Percentiles rank a stretch among this genome's conserved stretches.
Evolutionary conservation across 257 asterid species (phyloP).

Genomic region (Capsicum chinense): DNA sequence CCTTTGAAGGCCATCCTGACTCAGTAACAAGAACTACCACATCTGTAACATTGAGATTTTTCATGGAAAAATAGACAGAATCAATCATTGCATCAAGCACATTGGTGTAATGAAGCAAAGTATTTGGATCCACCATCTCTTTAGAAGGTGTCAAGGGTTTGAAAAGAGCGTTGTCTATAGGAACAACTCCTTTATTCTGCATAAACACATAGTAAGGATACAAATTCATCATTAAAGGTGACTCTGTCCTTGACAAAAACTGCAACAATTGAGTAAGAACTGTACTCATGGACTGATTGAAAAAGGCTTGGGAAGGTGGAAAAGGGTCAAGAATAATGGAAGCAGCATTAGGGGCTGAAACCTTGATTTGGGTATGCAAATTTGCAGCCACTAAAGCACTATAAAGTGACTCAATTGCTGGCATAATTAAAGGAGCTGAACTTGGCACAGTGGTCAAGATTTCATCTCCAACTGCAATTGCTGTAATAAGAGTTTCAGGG

Average conservation of each 20-base stretch:
- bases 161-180: constrained; percentile 80
- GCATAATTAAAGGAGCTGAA: constrained; percentile 84
- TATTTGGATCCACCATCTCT: constrained; percentile 96
- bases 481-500: constrained; percentile 83
- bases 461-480: constrained; percentile 91
- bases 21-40: constrained; percentile 80
- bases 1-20: constrained; percentile 96
- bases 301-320: constrained; percentile 95
- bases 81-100: constrained; percentile 96
- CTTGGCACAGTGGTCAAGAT: constrained; percentile 79
- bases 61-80: constrained; percentile 92
- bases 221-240: constrained; percentile 98
- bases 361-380: constrained; percentile 75
- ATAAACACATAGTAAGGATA: constrained; percentile 95
- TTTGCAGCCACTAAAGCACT: constrained; percentile 85
- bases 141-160: constrained; percentile 92
- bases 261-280: constrained; percentile 66
- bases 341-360: constrained; percentile 85
- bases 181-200: constrained; percentile 98
- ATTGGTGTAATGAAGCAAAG: constrained; percentile 85
- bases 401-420: constrained; percentile 92
- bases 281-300: constrained; percentile 72
- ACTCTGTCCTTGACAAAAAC: constrained; percentile 74
- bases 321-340: constrained; percentile 81
- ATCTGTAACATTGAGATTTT: constrained; percentile 77